These are phyloP conservation scores for Dactylis glomerata DNA, from an alignment of 176 grass and related monocot genomes.

Conservation along the genomic window DNA sequence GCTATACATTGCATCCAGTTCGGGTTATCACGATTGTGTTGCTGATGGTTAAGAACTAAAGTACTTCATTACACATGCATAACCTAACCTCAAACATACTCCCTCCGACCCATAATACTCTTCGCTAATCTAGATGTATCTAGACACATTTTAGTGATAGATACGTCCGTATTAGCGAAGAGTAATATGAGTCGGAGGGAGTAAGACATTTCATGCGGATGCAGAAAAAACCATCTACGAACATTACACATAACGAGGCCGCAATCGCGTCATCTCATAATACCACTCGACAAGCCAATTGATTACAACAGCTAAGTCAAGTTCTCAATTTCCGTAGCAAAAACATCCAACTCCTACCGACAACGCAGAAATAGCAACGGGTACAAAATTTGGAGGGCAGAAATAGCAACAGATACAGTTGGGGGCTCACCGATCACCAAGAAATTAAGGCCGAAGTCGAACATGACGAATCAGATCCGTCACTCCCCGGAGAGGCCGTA, in stretches of 20 bases:
- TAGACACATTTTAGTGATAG: too few relatives aligned
- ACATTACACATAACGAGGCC: not conserved
- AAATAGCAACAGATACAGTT: not conserved
- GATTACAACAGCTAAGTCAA: not conserved
- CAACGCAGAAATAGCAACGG: not conserved
- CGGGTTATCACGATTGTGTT: not conserved
- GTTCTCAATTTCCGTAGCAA: not conserved
- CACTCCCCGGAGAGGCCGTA: conserved; percentile 38
- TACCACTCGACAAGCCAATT: not conserved
- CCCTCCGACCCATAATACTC: too few relatives aligned
- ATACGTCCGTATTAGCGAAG: too few relatives aligned
- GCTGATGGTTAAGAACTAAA: not conserved
- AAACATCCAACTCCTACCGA: not conserved
- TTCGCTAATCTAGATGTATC: too few relatives aligned
- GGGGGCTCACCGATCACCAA: conserved; percentile 50
- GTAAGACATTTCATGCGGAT: not conserved
- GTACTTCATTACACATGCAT: not conserved
- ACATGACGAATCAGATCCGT: conserved; percentile 29
- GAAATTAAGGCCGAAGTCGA: conserved; percentile 42
- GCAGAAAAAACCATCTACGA: not conserved
- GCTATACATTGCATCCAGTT: not conserved
- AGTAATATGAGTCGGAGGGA: too few relatives aligned
- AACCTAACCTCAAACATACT: not conserved
- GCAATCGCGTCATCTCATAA: not conserved
- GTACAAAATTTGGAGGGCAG: not conserved